Evolutionary conservation across 1,284 basidiomycete species (phyloP).

Genomic region (Coniferiporia sulphurascens): DNA sequence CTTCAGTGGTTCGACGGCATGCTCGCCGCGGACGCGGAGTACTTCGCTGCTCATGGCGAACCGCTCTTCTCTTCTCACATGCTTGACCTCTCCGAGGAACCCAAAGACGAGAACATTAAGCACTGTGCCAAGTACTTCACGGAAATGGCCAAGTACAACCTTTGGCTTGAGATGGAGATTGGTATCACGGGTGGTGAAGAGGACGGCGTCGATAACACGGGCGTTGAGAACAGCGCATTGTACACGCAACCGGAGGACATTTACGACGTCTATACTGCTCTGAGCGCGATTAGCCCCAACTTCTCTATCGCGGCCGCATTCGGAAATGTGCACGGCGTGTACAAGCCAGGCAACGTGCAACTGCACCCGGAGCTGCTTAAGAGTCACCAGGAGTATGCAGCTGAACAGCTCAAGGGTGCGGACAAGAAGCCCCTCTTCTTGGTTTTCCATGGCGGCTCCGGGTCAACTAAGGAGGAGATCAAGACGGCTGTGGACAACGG

Average conservation of each 20-base stretch:
- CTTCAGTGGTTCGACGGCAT: constrained; percentile 99
- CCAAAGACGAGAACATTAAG: constrained; percentile 96
- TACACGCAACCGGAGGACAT: constrained; percentile 99
- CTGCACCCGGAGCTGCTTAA: constrained; percentile 89
- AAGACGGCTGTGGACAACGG: constrained; percentile 87
- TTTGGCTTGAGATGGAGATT: constrained; percentile 99
- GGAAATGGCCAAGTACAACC: constrained; percentile 88
- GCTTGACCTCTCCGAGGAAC: constrained; percentile 98
- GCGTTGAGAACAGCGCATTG: constrained; percentile 88
- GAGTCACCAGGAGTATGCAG: constrained; percentile 86
- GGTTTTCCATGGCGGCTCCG: constrained; percentile 99
- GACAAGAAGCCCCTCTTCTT: constrained; percentile 89
- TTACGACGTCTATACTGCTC: constrained; percentile 85
- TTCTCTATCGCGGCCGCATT: constrained; percentile 98
- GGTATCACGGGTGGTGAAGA: constrained; percentile 99
- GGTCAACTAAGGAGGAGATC: constrained; percentile 97
- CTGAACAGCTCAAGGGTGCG: constrained; percentile 64
- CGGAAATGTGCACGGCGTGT: constrained; percentile 95
- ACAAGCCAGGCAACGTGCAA: constrained; percentile 92
- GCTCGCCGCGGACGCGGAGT: constrained; percentile 94
- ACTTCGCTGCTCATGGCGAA: constrained; percentile 87
- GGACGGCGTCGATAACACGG: constrained; percentile 96
- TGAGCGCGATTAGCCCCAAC: constrained; percentile 85
- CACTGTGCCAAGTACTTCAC: constrained; percentile 94
- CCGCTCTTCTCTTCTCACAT: constrained; percentile 99